Conservation (phyloP, 257 asterid genomes). For the Primulina huaijiensis region DNA sequence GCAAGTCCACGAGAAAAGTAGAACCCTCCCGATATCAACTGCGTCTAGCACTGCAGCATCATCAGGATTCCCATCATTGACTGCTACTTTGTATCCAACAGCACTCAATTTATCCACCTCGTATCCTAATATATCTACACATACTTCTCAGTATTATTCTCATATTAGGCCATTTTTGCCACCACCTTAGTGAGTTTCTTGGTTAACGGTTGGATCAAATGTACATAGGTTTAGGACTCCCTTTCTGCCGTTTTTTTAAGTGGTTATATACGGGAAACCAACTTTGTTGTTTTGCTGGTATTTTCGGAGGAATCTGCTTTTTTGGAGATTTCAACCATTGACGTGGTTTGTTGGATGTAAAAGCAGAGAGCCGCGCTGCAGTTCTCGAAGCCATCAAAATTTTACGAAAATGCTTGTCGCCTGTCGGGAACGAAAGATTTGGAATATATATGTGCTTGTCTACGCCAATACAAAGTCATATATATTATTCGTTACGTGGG, state of each 20-base stretch:
- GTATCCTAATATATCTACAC: constrained; percentile 27
- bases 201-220: constrained; percentile 5
- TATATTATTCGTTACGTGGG: not conserved
- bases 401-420: not conserved
- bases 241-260: constrained; percentile 19
- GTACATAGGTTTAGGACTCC: constrained; percentile 4
- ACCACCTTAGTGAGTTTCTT: constrained; percentile 24
- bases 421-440: not conserved
- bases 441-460: not conserved
- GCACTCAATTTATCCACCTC: constrained; percentile 37
- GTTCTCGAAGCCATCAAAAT: not conserved
- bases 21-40: constrained; percentile 36
- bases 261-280: not conserved
- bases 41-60: constrained; percentile 63
- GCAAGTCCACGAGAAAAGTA: constrained; percentile 41
- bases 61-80: constrained; percentile 82
- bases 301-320: not conserved
- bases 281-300: constrained; percentile 6
- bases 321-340: not conserved
- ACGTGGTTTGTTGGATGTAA: not conserved
- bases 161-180: constrained; percentile 39
- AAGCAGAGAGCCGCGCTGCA: not conserved
- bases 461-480: not conserved
- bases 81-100: constrained; percentile 31
- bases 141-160: constrained; percentile 32